Evolutionary conservation across 2,329 filamentous ascomycete genomes (phyloP).

Genomic region (Ceratocystis harringtonii): DNA sequence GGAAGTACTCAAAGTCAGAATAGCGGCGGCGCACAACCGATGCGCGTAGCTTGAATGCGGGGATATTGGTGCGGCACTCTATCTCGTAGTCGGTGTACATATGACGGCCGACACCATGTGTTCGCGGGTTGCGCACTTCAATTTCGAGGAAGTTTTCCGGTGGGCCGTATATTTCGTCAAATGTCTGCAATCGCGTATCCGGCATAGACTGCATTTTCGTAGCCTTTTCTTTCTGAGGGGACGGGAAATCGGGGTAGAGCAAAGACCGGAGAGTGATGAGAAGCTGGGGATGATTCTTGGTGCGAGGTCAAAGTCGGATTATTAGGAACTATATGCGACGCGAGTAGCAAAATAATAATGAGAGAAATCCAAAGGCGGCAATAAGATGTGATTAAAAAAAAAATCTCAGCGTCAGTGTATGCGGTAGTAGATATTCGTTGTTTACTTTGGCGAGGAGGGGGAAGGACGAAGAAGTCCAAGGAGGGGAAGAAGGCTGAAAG

Average conservation of each 20-base stretch:
- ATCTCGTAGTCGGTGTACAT: conserved; percentile 99
- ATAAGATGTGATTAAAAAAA: neutral
- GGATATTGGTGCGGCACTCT: conserved; percentile 93
- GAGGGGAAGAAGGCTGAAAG: neutral
- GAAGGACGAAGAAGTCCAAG: neutral
- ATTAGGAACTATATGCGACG: neutral
- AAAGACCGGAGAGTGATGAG: neutral
- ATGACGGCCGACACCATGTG: conserved; percentile 80
- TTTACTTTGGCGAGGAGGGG: neutral
- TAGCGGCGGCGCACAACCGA: conserved; percentile 83
- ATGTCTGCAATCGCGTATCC: conserved; percentile 75
- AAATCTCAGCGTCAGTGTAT: neutral
- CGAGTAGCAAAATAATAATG: neutral
- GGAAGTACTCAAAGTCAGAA: conserved; percentile 97
- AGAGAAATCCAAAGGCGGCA: neutral
- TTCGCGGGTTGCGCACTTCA: conserved; percentile 87
- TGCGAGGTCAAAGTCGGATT: neutral
- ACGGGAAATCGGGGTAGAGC: conserved; percentile 14
- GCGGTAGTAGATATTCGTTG: neutral
- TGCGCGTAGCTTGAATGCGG: conserved; percentile 89
- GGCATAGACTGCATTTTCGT: conserved; percentile 50
- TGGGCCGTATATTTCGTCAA: conserved; percentile 96
- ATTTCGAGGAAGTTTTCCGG: conserved; percentile 99
- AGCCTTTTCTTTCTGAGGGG: conserved; percentile 17
- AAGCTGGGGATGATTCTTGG: too few species aligned